phyloP scores from a whole-genome alignment of 2,329 filamentous ascomycete genomes.

The Diaporthe eres region DNA sequence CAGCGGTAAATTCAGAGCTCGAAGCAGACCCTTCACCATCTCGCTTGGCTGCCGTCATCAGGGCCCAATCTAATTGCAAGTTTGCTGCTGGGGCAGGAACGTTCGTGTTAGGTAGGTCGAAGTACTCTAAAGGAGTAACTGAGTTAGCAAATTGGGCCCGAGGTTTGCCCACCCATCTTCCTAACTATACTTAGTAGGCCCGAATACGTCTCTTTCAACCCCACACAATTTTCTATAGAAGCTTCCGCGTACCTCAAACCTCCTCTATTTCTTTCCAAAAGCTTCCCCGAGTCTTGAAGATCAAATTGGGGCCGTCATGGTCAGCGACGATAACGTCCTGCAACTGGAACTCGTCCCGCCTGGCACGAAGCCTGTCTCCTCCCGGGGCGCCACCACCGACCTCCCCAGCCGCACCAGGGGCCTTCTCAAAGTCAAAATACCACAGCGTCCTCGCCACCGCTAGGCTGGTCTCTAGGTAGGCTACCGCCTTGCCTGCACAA shows the following conservation, averaged over 20 bases:
- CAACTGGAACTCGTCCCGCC: constrained; percentile 22
- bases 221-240: no score
- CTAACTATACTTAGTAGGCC: no score
- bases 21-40: background rate
- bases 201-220: no score
- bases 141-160: background rate
- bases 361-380: background rate
- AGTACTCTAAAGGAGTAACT: background rate
- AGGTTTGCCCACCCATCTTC: background rate
- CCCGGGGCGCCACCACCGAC: background rate
- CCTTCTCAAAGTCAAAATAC: constrained; percentile 41
- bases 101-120: background rate
- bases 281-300: constrained; percentile 46
- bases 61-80: background rate
- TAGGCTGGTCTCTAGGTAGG: constrained; percentile 45
- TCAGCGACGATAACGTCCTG: constrained; percentile 12
- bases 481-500: constrained; percentile 52
- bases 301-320: constrained; percentile 9
- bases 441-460: constrained; percentile 44
- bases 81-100: background rate
- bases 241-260: no score
- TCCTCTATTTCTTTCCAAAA: no score
- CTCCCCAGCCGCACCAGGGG: background rate
- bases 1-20: background rate
- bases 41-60: background rate